Evolutionary conservation across 345 rosid genomes (phyloP), one percentile per base, ranked within the genome.

Genomic region (Pistacia atlantica): DNA sequence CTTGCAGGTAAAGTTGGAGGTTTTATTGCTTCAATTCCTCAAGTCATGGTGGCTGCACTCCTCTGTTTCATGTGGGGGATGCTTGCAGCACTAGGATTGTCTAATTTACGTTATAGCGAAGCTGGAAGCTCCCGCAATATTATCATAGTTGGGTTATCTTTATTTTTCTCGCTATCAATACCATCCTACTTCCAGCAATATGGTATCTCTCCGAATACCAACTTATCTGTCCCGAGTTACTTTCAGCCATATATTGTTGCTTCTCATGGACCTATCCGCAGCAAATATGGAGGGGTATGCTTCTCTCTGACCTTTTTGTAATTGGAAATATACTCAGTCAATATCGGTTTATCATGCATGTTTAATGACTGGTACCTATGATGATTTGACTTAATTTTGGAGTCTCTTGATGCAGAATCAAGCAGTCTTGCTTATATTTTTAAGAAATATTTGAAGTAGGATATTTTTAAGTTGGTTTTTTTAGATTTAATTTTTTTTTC

Each of bases 11-110:
- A 96, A 86, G 93, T 96, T 67, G 98, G 98, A 80, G 99, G 97
- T 14, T 92, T 93, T 81, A 88, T 96, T 48, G 99, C 99, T 81
- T 96, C 97, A 8, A 93, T 93, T 79, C 98, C 98, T 11, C 82
- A 87, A 84, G 98, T 93, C 83, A 96, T 96, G 92, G 97, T 96
- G 80, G 99, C 98, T 72, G 93, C 98, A 71, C 97, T 96, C 67
- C 95, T 96, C 42, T 93, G 99, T 86, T 90, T 90, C 84, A 96
- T 96, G 99, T 96, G 98, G 98, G 99, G 92, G 59, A 88, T 93
- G 97, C 93, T 96, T 73, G 75, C 97, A 11, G 99, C 99, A 5
- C 86, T 93, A 77, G 99, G 99, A 66, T 81, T 95, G 77, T 95
- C 99, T 28, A 95, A 95, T 84, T 86, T 95, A 69, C 93, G 99